Evolutionary conservation across 306 rosid genomes (phyloP), one percentile per base, ranked within the genome.

Genomic region (Malus fusca): DNA sequence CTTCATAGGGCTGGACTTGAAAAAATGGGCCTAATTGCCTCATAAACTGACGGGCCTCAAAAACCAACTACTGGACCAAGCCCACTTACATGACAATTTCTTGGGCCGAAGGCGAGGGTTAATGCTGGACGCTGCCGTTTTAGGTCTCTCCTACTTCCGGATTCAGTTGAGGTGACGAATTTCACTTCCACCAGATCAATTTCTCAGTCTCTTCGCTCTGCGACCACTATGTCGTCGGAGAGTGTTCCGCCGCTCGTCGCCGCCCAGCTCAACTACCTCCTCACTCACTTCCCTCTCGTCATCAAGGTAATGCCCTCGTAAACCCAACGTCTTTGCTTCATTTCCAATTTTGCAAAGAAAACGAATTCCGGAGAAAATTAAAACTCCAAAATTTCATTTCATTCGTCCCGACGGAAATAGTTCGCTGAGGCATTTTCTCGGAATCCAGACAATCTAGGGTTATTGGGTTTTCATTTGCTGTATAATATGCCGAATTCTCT

Each of bases 221-320:
- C 81, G 72, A 56, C 58, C 63, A 46, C 66, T 48, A 90, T 88
- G 90, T 78, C 92, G 17, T 48, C 87, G 33, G 96, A 88, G 58
- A 78, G 56, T 68, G 73, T 88, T 8, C 93, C 93, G 75, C 90
- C 98, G 4, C 86, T 90, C 82, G 86, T 96, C 75, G 89, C 89
- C 23, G 83, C 96, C 75, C 99, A 96, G 82, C 90, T 96, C 52
- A 83, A 69, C 25, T 85, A 96, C 85, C 91, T 96, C 64, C 82
- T 86, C 63, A 72, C 64, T 51, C 86, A 96, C 70, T 92, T 83
- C 65, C 91, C 91, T 67, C 88, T 79, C 70, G 48, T 84, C 25
- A 83, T 90, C 60, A 96, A 89, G 97, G 99, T 88, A 78, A 65
- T 15, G 43, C 68, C 58, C 75, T 8, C 26, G 17, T 13, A 30